These are phyloP conservation scores for Meira nashicola DNA, from an alignment of 1,284 basidiomycete species.

Conservation along the genomic window DNA sequence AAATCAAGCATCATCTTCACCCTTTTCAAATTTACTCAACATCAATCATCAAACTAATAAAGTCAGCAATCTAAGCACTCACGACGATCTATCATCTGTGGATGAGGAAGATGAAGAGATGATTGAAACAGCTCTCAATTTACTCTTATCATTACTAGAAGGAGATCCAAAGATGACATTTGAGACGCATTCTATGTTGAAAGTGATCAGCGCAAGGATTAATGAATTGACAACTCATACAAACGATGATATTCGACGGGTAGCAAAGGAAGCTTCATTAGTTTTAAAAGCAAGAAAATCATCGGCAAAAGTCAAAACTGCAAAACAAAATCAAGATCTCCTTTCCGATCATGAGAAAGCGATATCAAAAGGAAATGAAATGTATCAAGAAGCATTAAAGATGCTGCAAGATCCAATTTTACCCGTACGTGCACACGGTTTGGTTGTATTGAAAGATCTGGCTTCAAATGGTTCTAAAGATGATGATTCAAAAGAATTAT, in stretches of 20 bases:
- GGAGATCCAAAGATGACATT: constrained; percentile 24
- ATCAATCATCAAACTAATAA: too few relatives aligned
- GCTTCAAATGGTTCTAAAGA: constrained; percentile 19
- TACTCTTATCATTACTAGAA: constrained; percentile 46
- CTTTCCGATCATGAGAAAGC: constrained; percentile 40
- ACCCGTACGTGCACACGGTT: constrained; percentile 89
- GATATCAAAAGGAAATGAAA: constrained; percentile 19
- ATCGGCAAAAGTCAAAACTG: neutral
- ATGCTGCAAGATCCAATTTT: constrained; percentile 85
- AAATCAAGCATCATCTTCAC: too few relatives aligned
- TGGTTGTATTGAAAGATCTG: constrained; percentile 40
- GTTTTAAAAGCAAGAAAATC: constrained; percentile 67
- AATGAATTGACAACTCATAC: constrained; percentile 22
- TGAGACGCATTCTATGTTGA: constrained; percentile 30
- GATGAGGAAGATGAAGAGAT: constrained; percentile 31
- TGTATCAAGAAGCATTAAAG: constrained; percentile 79
- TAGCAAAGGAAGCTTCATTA: constrained; percentile 72
- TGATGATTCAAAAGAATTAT: constrained; percentile 58
- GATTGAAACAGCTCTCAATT: constrained; percentile 32
- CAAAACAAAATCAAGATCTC: constrained; percentile 32
- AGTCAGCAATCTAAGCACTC: neutral
- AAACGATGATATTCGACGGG: constrained; percentile 55
- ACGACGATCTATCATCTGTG: neutral
- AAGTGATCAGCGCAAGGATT: constrained; percentile 35
- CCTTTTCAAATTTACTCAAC: neutral